Percentiles rank a stretch among this genome's conserved stretches.
These are phyloP conservation scores for Fusarium succisae DNA, from an alignment of 2,329 filamentous ascomycete genomes.

Conservation along the genomic window DNA sequence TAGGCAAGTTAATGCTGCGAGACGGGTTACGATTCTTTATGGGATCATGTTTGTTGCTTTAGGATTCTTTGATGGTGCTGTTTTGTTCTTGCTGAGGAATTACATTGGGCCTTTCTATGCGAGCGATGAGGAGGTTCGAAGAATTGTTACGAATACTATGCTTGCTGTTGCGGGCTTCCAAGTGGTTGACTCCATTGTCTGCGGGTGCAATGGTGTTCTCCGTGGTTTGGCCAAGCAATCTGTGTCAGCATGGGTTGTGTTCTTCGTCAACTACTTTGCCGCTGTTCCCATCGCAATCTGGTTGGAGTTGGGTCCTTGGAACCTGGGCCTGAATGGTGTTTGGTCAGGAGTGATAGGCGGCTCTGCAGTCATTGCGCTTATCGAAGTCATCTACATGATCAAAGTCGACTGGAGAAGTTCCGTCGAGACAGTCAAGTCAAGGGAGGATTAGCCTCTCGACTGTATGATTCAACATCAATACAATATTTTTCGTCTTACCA, in stretches of 20 bases:
- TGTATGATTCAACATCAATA: neutral
- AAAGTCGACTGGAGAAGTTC: slow-evolving; percentile 22
- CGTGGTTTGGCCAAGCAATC: slow-evolving; percentile 23
- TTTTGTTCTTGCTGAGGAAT: slow-evolving; percentile 8
- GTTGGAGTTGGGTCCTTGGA: slow-evolving; percentile 10
- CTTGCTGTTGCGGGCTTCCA: slow-evolving; percentile 16
- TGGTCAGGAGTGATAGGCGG: slow-evolving; percentile 28
- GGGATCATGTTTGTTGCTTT: slow-evolving; percentile 10
- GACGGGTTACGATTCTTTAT: slow-evolving; percentile 16
- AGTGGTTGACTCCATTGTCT: slow-evolving; percentile 14
- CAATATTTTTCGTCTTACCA: fast-evolving
- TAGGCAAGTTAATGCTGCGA: slow-evolving; percentile 4
- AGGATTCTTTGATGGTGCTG: slow-evolving; percentile 4
- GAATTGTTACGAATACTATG: slow-evolving; percentile 6
- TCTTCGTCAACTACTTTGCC: slow-evolving; percentile 26
- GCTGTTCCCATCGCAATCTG: slow-evolving; percentile 26
- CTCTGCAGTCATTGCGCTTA: neutral
- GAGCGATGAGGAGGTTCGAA: neutral
- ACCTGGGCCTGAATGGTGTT: slow-evolving; percentile 13
- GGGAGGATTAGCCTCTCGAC: slow-evolving; percentile 5
- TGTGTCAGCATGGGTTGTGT: slow-evolving; percentile 25
- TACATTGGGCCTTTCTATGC: slow-evolving; percentile 21
- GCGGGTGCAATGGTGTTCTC: slow-evolving; percentile 24
- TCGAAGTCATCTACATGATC: slow-evolving; percentile 22
- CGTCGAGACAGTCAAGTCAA: slow-evolving; percentile 5